These are phyloP conservation scores for Selaginella tamariscina DNA, from an alignment of 75 land plant species.

Conservation along the genomic window DNA sequence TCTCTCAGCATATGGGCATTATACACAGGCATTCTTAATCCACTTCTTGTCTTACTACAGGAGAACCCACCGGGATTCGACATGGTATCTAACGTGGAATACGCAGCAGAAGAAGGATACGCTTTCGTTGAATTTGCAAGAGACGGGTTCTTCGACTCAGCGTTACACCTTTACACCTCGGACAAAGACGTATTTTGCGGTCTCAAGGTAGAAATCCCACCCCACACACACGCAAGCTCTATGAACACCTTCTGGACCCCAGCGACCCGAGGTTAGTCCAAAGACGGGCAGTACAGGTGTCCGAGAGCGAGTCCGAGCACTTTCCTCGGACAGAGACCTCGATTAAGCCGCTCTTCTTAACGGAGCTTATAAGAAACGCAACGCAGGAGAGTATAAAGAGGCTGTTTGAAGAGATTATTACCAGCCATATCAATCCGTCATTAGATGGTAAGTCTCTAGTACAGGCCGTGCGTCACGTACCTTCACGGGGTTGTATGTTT, in stretches of 20 bases:
- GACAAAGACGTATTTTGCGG: constrained; percentile 24
- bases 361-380: constrained; percentile 23
- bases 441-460: constrained; percentile 20
- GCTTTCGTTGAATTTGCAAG: constrained; percentile 19
- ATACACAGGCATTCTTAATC: too few relatives aligned
- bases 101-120: constrained; percentile 14
- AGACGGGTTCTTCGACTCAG: constrained; percentile 16
- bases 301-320: too few relatives aligned
- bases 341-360: constrained; percentile 21
- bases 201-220: constrained; percentile 15
- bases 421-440: constrained; percentile 20
- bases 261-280: not conserved
- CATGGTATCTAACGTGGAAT: constrained; percentile 15
- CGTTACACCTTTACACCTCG: constrained; percentile 17
- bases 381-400: constrained; percentile 17
- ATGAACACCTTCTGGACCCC: not conserved
- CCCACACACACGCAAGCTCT: not conserved
- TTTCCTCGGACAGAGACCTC: too few relatives aligned
- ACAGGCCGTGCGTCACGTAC: constrained; percentile 25
- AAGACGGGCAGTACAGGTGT: too few relatives aligned
- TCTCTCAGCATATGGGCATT: too few relatives aligned
- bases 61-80: constrained; percentile 6
- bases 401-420: constrained; percentile 25
- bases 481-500: constrained; percentile 27
- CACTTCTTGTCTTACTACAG: too few relatives aligned